Evolutionary conservation across 768 basidiomycete species (phyloP).

Genomic region (Pleurotus cornucopiae): DNA sequence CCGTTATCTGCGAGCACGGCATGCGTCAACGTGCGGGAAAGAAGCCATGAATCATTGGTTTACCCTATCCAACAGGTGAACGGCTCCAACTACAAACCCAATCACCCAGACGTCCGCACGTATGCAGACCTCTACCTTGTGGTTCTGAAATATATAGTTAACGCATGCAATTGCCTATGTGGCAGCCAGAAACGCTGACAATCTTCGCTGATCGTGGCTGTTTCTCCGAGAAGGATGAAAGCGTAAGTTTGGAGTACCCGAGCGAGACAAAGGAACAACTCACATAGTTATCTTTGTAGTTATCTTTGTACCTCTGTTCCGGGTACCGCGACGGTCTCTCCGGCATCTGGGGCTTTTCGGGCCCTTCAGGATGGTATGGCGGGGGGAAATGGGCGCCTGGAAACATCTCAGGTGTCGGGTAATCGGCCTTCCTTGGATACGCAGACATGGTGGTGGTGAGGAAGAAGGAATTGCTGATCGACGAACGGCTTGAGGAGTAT

Average conservation of each 20-base stretch:
- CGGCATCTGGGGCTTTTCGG: slow-evolving; percentile 3
- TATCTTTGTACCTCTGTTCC: slow-evolving; percentile 4
- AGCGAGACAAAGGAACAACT: not conserved
- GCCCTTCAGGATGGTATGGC: not conserved
- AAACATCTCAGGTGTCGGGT: slow-evolving; percentile 9
- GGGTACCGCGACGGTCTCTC: slow-evolving; percentile 4
- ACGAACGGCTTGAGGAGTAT: not conserved
- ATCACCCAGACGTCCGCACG: slow-evolving; percentile 26
- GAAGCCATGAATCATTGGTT: no score
- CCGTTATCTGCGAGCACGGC: not conserved
- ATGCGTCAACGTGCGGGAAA: no score
- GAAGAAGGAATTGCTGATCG: not conserved
- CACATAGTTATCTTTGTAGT: slow-evolving; percentile 5
- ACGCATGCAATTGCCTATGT: not conserved
- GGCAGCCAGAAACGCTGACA: not conserved
- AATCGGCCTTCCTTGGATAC: slow-evolving; percentile 4
- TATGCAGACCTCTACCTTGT: slow-evolving; percentile 24
- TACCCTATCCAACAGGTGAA: slow-evolving; percentile 13
- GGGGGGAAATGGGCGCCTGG: slow-evolving; percentile 5
- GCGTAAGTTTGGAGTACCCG: no score
- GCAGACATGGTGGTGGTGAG: not conserved
- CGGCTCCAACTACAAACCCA: slow-evolving; percentile 21
- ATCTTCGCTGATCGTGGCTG: slow-evolving; percentile 1
- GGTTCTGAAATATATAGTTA: slow-evolving; percentile 11
- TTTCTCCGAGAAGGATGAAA: not conserved